Evolutionary conservation across 306 rosid genomes (phyloP), one percentile per base, ranked within the genome.

Genomic region (Cicer pinnatifidum): DNA sequence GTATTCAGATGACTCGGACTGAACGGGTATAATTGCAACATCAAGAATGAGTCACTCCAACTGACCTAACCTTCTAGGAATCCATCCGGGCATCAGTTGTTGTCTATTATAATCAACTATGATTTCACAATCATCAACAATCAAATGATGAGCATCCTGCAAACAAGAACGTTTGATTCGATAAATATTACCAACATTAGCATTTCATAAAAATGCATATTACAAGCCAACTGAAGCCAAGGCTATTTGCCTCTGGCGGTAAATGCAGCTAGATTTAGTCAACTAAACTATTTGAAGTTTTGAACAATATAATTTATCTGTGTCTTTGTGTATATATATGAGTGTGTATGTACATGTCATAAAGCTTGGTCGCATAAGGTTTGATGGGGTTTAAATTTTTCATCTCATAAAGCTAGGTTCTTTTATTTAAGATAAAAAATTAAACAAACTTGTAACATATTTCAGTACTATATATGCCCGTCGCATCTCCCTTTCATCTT

Each of bases 51-150:
- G 69, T 83, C 43, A 6, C 40, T 52, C 80, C 65, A 48, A 89
- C 87, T 75, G 38, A 93, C 98, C 98, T 88, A 93, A 88, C 71
- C 98, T 83, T 84, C 97, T 88, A 11, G 98, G 98, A 81, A 93
- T 91, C 98, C 98, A 93, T 67, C 98, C 98, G 9, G 92, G 86
- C 97, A 89, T 93, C 82, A 93, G 68, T 46, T 86, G 93, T 66
- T 93, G 97, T 73, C 97, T 85, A 53, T 89, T 88, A 83, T 86
- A 89, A 80, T 93, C 98, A 69, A 93, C 97, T 40, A 88, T 84
- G 77, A 93, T 71, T 88, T 93, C 91, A 70, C 77, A 81, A 79
- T 88, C 92, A 80, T 91, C 98, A 77, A 93, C 65, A 78, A 82
- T 16, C 9, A 88, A 80, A 84, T 91, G 96, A 60, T 93, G 96